Base-by-base conservation (phyloP, 805 yeast species). In the Kazachstania taianensis region DNA sequence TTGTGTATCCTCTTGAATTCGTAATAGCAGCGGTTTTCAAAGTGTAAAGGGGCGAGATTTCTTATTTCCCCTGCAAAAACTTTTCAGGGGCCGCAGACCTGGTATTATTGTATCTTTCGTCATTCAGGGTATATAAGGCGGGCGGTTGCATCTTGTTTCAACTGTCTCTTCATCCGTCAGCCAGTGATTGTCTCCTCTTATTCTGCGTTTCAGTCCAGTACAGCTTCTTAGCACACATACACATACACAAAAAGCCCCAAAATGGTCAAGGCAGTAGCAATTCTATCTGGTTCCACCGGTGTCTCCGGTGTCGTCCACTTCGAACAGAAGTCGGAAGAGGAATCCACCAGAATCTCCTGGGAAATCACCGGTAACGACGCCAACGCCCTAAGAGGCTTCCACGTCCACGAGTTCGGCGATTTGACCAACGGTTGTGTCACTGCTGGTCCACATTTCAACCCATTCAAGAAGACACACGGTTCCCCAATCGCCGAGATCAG, bases 391-490 rank as follows among this genome's bases (percentile, higher is more conserved):
- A 79, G 94, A 66, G 98, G 98, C 36, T 89, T 92, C 95, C 98
- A 92, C 73, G 69, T 92, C 59, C 98, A 92, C 67, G 81, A 84
- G 60, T 92, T 92, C 57, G 98, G 98, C 69, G 98, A 92, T 72
- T 85, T 57, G 43, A 52, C 98, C 67, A 92, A 92, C 63, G 98
- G 98, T 49, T 92, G 98, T 70, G 89, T 95, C 42, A 83, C 95
- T 48, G 96, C 96, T 37, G 96, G 96, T 58, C 95, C 96, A 41
- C 96, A 87, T 69, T 86, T 85, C 75, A 80, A 87, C 74, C 96
- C 96, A 49, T 81, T 80, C 61, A 71, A 74, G 43, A 81, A 81
- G 71, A 74, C 74, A 48, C 96, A 86, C 62, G 96, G 96, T 69
- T 86, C 87, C 39, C 95, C 95, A 65, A 75, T 74, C 53, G 94